Conservation (phyloP, 306 rosid genomes). For the Cucurbita maxima region DNA sequence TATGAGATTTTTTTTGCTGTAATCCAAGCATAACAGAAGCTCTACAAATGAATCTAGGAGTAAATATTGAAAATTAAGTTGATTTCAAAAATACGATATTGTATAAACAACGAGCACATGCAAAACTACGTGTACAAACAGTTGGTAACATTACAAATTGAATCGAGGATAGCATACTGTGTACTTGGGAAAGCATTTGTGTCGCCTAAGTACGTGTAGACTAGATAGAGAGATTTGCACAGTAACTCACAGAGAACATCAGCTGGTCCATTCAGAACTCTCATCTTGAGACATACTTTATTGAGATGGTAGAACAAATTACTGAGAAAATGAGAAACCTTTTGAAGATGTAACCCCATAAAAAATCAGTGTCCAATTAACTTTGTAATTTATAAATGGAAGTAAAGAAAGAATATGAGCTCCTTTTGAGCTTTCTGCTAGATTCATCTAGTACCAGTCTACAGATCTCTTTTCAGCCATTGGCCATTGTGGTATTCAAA, state of each 20-base stretch:
- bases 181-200: neutral
- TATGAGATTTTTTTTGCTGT: neutral
- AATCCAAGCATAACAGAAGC: neutral
- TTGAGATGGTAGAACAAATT: constrained; percentile 16
- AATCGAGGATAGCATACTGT: neutral
- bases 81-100: neutral
- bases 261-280: constrained; percentile 12
- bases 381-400: constrained; percentile 14
- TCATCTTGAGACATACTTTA: constrained; percentile 9
- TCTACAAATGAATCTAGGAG: neutral
- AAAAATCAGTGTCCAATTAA: constrained; percentile 8
- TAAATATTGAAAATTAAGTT: neutral
- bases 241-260: constrained; percentile 15
- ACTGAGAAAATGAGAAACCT: constrained; percentile 4
- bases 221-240: constrained; percentile 2
- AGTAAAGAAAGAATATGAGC: constrained; percentile 16
- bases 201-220: neutral
- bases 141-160: neutral
- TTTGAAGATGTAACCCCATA: constrained; percentile 9
- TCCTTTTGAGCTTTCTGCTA: constrained; percentile 19
- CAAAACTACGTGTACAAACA: neutral
- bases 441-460: constrained; percentile 9
- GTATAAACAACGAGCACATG: neutral
- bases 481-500: constrained; percentile 17
- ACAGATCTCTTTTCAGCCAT: constrained; percentile 15